Percentiles rank a stretch among this genome's conserved stretches.
phyloP scores from a whole-genome alignment of 2,329 filamentous ascomycete genomes.

The Laburnicola sp. region DNA sequence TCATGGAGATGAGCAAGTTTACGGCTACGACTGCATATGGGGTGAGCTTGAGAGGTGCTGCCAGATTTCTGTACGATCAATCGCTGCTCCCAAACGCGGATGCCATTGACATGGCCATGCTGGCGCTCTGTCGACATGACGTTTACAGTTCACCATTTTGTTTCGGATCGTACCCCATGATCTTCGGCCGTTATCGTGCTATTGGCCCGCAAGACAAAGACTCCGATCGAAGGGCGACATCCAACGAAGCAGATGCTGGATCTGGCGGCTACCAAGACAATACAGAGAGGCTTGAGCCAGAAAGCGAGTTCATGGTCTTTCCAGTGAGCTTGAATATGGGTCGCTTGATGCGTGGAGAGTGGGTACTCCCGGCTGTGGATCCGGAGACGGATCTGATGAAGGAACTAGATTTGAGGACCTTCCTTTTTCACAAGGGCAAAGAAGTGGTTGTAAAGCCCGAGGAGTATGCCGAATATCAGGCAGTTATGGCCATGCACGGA shows the following conservation, averaged over 20 bases:
- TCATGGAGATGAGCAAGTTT: conserved; percentile 12
- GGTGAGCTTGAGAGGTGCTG: conserved; percentile 14
- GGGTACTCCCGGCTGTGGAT: conserved; percentile 4
- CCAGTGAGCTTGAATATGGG: conserved; percentile 14
- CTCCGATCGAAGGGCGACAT: conserved; percentile 13
- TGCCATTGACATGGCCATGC: conserved; percentile 18
- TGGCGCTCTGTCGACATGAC: conserved; percentile 10
- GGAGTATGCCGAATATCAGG: conserved; percentile 11
- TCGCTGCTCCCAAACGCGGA: conserved; percentile 12
- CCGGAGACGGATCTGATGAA: conserved; percentile 9
- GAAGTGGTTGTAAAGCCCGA: conserved; percentile 8
- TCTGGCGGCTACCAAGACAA: background rate
- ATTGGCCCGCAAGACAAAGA: conserved; percentile 16
- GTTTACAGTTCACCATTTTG: conserved; percentile 13
- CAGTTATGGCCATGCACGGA: background rate
- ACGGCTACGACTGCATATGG: conserved; percentile 14
- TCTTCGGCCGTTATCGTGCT: conserved; percentile 17
- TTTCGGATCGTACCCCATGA: conserved; percentile 18
- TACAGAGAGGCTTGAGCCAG: conserved; percentile 5
- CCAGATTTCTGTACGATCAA: conserved; percentile 18
- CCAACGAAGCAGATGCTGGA: conserved; percentile 4
- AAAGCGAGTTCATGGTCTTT: conserved; percentile 17
- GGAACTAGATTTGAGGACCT: conserved; percentile 12
- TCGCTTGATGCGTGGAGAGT: conserved; percentile 10
- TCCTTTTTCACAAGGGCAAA: conserved; percentile 14